Evolutionary conservation across 1,139 yeast species (phyloP), one percentile per base, ranked within the genome.

Genomic region (Diutina pseudorugosa): DNA sequence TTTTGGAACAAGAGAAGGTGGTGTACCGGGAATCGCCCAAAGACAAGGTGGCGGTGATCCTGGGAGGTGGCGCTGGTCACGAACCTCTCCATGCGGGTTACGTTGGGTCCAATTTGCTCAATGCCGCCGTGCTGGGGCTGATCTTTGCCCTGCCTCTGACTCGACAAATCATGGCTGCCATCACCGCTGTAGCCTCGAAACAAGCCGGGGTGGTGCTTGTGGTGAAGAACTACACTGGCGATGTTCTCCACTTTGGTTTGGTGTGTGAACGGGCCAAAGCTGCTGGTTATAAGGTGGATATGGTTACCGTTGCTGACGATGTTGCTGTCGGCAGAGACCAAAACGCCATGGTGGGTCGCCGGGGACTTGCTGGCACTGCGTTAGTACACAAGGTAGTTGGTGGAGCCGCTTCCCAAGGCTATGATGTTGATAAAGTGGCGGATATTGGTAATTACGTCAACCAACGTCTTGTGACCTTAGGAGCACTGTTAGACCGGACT

Each of bases 31-130:
- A 62, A 49, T 62, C 72, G 20, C 53, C 62, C n/a, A 47, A 50
- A 16, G 67, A 69, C 30, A 83, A 85, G 60, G 84, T 90, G 50
- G 77, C 89, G 3, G 61, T 91, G 52, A 70, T 91, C 27, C 83
- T 96, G 50, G 96, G 97, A 54, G 98, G 98, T 53, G 98, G 98
- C 33, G 83, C 93, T 9, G 98, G 98, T 42, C 98, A 91, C 64
- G 97, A 91, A 67, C 97, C 97, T 33, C 75, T 91, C 8, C 96
- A 90, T 63, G 93, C 87, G 4, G 97, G 96, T 0, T 90, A 81
- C 63, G 93, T 91, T 14, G 97, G 97, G 5, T 75, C 78, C 27
- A 93, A 93, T 52, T 71, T 85, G 61, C 68, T 91, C 47, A 89
- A 86, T 61, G 95, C 85, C 42, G 97, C 96, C 1, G 96, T 90